A percentile compares a stretch with the other conserved stretches of the same genome.
These are phyloP conservation scores for Daldinia grandis DNA, from an alignment of 495 filamentous ascomycete species.

Conservation along the genomic window DNA sequence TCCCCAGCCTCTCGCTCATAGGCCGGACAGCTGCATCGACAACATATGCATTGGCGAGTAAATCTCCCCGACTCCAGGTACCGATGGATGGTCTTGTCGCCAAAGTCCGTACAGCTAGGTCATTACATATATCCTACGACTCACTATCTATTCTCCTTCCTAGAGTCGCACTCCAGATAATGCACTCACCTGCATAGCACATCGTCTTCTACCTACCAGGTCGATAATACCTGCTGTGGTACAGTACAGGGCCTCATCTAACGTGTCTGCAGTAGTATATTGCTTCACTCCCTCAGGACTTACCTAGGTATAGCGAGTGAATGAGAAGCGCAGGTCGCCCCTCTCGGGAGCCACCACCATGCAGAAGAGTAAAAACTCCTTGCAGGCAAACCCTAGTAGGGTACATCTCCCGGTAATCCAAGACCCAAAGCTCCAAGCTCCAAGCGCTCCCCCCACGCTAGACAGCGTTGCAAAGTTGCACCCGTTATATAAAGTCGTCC, in stretches of 20 bases:
- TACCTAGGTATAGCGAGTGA: slow-evolving; percentile 32
- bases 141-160: slow-evolving; percentile 30
- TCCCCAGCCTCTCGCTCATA: slow-evolving; percentile 29
- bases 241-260: slow-evolving; percentile 22
- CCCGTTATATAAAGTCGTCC: slow-evolving; percentile 33
- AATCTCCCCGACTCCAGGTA: slow-evolving; percentile 36
- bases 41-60: slow-evolving; percentile 33
- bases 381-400: slow-evolving; percentile 31
- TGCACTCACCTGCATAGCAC: slow-evolving; percentile 41
- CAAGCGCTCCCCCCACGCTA: slow-evolving; percentile 30
- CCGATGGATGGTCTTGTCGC: slow-evolving; percentile 26
- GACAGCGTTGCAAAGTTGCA: slow-evolving; percentile 40
- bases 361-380: slow-evolving; percentile 37
- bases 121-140: slow-evolving; percentile 26
- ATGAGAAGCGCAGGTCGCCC: slow-evolving; percentile 22
- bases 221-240: slow-evolving; percentile 38
- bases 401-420: slow-evolving; percentile 40
- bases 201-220: slow-evolving; percentile 36
- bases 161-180: slow-evolving; percentile 35
- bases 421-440: slow-evolving; percentile 22
- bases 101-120: slow-evolving; percentile 15
- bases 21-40: slow-evolving; percentile 30
- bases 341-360: slow-evolving; percentile 40
- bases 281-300: slow-evolving; percentile 25
- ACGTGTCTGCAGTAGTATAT: slow-evolving; percentile 26